Percentiles rank a stretch among this genome's conserved stretches.
phyloP scores from a whole-genome alignment of 495 filamentous ascomycete genomes.

The Penicillium subrubescens region DNA sequence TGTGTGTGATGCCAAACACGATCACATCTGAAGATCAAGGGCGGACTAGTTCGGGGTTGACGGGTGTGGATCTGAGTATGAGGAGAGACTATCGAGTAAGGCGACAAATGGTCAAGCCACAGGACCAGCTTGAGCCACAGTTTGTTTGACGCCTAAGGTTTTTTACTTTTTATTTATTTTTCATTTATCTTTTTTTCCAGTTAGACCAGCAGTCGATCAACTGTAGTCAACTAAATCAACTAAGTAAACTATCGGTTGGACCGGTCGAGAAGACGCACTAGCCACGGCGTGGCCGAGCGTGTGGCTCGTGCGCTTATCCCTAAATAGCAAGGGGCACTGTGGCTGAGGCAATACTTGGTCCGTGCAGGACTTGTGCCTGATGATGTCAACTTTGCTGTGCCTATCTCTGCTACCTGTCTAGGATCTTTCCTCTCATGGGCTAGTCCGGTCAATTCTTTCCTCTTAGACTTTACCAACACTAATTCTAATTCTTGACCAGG shows the following conservation, averaged over 20 bases:
- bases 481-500: neutral
- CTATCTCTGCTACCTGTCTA: neutral
- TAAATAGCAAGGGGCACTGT: slow-evolving; percentile 24
- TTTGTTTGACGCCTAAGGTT: neutral
- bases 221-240: neutral
- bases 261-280: slow-evolving; percentile 1
- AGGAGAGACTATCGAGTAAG: slow-evolving; percentile 28
- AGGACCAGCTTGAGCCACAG: slow-evolving; percentile 30
- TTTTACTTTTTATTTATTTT: neutral
- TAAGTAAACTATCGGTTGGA: neutral
- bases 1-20: slow-evolving; percentile 21
- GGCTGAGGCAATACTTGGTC: slow-evolving; percentile 21
- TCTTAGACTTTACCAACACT: neutral
- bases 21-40: slow-evolving; percentile 37
- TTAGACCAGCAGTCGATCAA: neutral
- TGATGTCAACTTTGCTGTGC: neutral
- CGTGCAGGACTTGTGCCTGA: neutral
- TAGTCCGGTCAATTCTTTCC: neutral
- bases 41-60: slow-evolving; percentile 35
- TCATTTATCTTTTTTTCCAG: neutral
- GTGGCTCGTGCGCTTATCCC: slow-evolving; percentile 27
- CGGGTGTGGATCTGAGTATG: slow-evolving; percentile 18
- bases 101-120: slow-evolving; percentile 20
- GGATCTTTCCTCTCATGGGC: neutral
- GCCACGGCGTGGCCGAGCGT: slow-evolving; percentile 30